Conservation (phyloP, 805 yeast species). For the Tetrapisispora nanseiensis region DNA sequence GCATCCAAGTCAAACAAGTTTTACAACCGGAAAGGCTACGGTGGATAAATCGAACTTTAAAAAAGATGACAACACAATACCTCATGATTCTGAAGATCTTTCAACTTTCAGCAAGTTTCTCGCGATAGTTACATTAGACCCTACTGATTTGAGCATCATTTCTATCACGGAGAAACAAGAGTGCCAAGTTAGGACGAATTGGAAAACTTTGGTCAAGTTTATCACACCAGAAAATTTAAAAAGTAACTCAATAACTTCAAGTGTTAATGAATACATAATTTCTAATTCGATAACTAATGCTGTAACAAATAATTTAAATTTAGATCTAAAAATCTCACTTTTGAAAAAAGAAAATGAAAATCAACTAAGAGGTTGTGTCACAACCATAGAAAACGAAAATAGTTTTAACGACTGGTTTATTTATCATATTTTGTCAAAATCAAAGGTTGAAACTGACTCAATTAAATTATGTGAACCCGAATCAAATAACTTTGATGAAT, state of each 20-base stretch:
- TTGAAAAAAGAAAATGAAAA: conserved; percentile 20
- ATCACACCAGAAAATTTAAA: conserved; percentile 6
- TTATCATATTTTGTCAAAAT: conserved; percentile 29
- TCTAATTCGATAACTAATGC: conserved; percentile 11
- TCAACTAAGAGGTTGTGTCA: conserved; percentile 33
- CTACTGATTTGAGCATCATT: conserved; percentile 8
- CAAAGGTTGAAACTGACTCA: conserved; percentile 24
- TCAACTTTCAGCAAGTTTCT: conserved; percentile 34
- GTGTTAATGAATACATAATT: conserved; percentile 15
- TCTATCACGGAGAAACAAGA: conserved; percentile 27
- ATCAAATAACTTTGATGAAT: conserved; percentile 14
- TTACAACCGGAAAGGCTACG: no score
- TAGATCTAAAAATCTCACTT: conserved; percentile 28
- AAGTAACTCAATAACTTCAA: conserved; percentile 5
- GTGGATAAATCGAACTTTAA: no score
- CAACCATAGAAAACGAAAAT: conserved; percentile 26
- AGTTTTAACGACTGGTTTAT: conserved; percentile 32
- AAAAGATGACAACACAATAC: conserved; percentile 11
- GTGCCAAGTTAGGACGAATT: conserved; percentile 22
- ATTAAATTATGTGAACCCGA: conserved; percentile 6
- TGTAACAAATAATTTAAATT: conserved; percentile 13
- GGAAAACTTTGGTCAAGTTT: conserved; percentile 18
- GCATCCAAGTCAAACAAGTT: no score
- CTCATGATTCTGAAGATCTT: conserved; percentile 14
- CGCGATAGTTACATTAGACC: conserved; percentile 31